Percentiles rank a stretch among this genome's conserved stretches.
Evolutionary conservation across 2,329 filamentous ascomycete species (phyloP).

Genomic region (Neocatenulostroma microsporum): DNA sequence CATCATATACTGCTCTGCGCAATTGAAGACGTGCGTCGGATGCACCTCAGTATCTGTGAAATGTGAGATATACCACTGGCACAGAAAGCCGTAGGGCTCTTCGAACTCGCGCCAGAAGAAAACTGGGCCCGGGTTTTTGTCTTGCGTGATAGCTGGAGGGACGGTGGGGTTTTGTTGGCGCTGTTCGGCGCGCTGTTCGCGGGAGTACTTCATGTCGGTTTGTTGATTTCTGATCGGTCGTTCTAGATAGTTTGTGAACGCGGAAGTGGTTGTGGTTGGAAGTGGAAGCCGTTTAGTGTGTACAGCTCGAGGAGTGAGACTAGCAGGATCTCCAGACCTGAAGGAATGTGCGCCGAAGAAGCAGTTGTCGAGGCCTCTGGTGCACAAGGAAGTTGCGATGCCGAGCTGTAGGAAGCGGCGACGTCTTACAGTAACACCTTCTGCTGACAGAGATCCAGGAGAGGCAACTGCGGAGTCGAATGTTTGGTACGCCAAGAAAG

Average conservation of each 20-base stretch:
- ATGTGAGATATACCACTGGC: constrained; percentile 12
- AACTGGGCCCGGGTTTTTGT: background rate
- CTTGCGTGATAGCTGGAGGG: background rate
- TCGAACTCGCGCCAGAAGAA: constrained; percentile 11
- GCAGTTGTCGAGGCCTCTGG: too few species aligned
- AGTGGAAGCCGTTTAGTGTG: too few species aligned
- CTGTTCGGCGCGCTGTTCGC: constrained; percentile 1
- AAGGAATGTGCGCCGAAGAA: too few species aligned
- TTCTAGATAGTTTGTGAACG: background rate
- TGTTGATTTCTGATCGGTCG: too few species aligned
- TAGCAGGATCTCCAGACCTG: too few species aligned
- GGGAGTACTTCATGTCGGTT: constrained; percentile 1
- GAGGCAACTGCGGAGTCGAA: too few species aligned
- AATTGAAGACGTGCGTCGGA: constrained; percentile 8
- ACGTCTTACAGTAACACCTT: too few species aligned
- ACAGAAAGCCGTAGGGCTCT: constrained; percentile 12
- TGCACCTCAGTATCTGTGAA: constrained; percentile 10
- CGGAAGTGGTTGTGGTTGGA: background rate
- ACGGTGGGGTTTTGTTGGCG: background rate
- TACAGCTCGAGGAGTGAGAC: too few species aligned
- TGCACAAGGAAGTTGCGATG: too few species aligned
- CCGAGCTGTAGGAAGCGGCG: too few species aligned
- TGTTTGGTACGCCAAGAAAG: too few species aligned
- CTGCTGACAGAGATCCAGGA: too few species aligned
- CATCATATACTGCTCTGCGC: constrained; percentile 19